phyloP scores from a whole-genome alignment of 768 basidiomycete species.

The Lentinula detonsa region DNA sequence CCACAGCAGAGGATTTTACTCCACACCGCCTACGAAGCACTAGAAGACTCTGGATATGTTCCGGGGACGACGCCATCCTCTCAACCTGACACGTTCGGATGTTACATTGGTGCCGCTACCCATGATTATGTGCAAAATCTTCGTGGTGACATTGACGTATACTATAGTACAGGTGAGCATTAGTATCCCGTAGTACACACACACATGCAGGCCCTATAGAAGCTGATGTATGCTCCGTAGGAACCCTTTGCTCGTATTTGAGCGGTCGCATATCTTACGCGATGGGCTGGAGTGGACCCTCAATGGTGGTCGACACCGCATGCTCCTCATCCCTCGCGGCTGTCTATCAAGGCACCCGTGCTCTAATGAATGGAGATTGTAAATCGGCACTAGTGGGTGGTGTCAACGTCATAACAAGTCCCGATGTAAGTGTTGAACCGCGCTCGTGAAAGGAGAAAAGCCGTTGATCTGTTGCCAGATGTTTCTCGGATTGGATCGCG shows the following conservation, averaged over 20 bases:
- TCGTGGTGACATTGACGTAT: slow-evolving; percentile 54
- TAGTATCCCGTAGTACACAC: neutral
- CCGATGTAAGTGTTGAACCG: slow-evolving; percentile 40
- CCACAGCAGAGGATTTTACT: slow-evolving; percentile 69
- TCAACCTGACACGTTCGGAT: slow-evolving; percentile 50
- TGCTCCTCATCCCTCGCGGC: slow-evolving; percentile 70
- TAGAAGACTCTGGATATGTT: slow-evolving; percentile 68
- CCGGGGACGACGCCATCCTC: slow-evolving; percentile 49
- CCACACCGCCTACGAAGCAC: slow-evolving; percentile 59
- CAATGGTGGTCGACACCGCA: slow-evolving; percentile 67
- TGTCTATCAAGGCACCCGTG: slow-evolving; percentile 63
- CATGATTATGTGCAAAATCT: slow-evolving; percentile 67
- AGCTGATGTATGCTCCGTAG: slow-evolving; percentile 22
- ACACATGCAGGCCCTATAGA: neutral
- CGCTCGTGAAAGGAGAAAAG: slow-evolving; percentile 14
- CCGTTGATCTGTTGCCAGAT: slow-evolving; percentile 34
- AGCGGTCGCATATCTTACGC: slow-evolving; percentile 69
- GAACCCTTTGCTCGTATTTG: slow-evolving; percentile 62
- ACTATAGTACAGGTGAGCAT: slow-evolving; percentile 59
- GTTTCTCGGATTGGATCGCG: slow-evolving; percentile 63
- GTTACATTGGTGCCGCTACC: slow-evolving; percentile 65
- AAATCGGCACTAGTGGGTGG: slow-evolving; percentile 66
- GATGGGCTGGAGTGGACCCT: slow-evolving; percentile 64
- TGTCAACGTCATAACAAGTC: slow-evolving; percentile 66
- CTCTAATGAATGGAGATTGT: slow-evolving; percentile 59